Conservation (phyloP, 140 eudicot species). For the Anethum foeniculum region DNA sequence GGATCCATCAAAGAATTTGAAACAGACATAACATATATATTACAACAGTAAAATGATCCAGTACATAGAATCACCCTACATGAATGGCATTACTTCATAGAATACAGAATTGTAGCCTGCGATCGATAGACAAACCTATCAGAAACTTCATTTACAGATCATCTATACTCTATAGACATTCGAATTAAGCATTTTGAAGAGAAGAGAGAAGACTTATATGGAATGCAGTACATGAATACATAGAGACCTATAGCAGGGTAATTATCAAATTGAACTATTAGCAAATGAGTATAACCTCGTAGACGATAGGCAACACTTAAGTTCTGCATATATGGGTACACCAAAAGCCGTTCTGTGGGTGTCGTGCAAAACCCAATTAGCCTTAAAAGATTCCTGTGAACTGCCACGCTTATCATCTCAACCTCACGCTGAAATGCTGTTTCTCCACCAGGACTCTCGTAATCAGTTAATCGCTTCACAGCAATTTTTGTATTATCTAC, state of each 20-base stretch:
- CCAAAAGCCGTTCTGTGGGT: conserved; percentile 86
- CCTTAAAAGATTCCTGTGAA: conserved; percentile 75
- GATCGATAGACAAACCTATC: not conserved
- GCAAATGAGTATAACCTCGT: conserved; percentile 44
- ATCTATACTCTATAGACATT: not conserved
- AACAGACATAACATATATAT: not conserved
- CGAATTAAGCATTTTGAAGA: not conserved
- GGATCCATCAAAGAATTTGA: not conserved
- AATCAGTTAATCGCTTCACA: conserved; percentile 72
- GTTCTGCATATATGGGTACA: conserved; percentile 89
- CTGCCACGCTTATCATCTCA: conserved; percentile 95
- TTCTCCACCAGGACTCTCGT: conserved; percentile 89
- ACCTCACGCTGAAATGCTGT: conserved; percentile 89
- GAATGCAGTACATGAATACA: not conserved
- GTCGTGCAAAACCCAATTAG: conserved; percentile 91
- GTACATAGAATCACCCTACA: not conserved
- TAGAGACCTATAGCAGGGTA: not conserved
- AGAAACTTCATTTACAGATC: not conserved
- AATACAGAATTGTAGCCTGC: no score
- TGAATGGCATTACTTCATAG: not conserved
- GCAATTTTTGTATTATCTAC: conserved; percentile 81
- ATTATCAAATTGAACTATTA: not conserved
- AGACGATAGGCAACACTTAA: conserved; percentile 88
- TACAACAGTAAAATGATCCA: not conserved
- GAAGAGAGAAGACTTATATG: not conserved